Evolutionary conservation across 2,329 filamentous ascomycete genomes (phyloP).

Genomic region (Calycina herbarum): DNA sequence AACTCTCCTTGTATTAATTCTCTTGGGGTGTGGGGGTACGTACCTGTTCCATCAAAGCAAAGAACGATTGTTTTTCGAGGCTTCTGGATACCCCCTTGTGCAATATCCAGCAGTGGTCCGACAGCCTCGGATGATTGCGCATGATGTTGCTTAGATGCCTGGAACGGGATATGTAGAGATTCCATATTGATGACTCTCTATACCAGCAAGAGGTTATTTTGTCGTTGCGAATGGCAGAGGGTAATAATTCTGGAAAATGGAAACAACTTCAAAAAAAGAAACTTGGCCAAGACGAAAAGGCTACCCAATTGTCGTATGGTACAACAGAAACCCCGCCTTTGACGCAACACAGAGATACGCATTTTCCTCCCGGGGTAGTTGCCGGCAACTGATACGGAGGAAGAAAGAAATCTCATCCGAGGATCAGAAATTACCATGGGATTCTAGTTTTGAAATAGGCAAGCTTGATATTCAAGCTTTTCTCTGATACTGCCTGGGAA

Average conservation of each 20-base stretch:
- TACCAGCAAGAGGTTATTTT: background rate
- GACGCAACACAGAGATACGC: background rate
- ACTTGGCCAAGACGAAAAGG: background rate
- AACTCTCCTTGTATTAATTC: background rate
- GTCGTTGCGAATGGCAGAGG: background rate
- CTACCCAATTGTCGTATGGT: background rate
- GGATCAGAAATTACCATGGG: too few species aligned
- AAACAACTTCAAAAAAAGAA: background rate
- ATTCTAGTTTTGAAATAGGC: too few species aligned
- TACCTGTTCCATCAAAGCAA: constrained; percentile 21
- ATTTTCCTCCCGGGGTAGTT: background rate
- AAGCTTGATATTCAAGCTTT: too few species aligned
- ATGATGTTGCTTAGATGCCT: background rate
- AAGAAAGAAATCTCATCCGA: background rate
- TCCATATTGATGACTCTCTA: background rate
- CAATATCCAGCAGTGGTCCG: background rate
- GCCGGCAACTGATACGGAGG: background rate
- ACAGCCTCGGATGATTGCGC: background rate
- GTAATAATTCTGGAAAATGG: background rate
- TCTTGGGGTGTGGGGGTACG: too few species aligned
- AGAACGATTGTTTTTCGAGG: constrained; percentile 15
- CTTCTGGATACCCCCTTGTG: background rate
- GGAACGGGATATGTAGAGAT: background rate
- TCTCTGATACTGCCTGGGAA: too few species aligned
- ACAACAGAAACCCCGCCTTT: constrained; percentile 1